phyloP scores from a whole-genome alignment of 1,284 basidiomycete genomes.

The Ganoderma lucidum region DNA sequence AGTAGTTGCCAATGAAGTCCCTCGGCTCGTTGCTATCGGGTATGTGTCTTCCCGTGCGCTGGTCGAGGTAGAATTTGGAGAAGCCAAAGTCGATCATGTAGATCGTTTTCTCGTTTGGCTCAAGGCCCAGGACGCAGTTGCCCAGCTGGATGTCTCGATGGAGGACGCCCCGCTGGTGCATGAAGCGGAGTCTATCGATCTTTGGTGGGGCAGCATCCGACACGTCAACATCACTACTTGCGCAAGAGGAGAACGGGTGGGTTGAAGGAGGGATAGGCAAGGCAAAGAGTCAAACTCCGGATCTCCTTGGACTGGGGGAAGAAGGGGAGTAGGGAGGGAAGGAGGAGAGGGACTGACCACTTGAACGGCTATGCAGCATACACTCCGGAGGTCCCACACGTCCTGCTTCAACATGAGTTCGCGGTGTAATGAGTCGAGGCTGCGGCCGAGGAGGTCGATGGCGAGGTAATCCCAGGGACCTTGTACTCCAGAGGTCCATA shows the following conservation, averaged over 20 bases:
- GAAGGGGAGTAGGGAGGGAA: background rate
- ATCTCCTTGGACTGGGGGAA: background rate
- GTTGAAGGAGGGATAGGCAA: background rate
- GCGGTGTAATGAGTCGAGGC: slow-evolving; percentile 69
- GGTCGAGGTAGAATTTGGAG: slow-evolving; percentile 78
- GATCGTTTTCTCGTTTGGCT: slow-evolving; percentile 62
- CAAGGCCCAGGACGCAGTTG: slow-evolving; percentile 70
- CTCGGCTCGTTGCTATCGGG: slow-evolving; percentile 69
- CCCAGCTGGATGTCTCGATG: slow-evolving; percentile 82
- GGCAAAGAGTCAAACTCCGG: slow-evolving; percentile 18
- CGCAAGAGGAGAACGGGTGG: slow-evolving; percentile 5
- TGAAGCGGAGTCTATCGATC: slow-evolving; percentile 73
- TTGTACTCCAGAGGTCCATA: slow-evolving; percentile 67
- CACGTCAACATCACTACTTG: slow-evolving; percentile 20
- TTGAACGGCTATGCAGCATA: slow-evolving; percentile 78
- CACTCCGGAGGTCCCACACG: slow-evolving; percentile 70
- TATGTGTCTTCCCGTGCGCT: slow-evolving; percentile 66
- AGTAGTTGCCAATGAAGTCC: slow-evolving; percentile 83
- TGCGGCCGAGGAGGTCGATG: slow-evolving; percentile 75
- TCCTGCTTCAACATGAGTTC: slow-evolving; percentile 52
- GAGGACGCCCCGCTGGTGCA: slow-evolving; percentile 75
- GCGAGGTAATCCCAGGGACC: slow-evolving; percentile 76
- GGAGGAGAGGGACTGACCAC: slow-evolving; percentile 54
- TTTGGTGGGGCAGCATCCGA: slow-evolving; percentile 39
- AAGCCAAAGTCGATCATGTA: slow-evolving; percentile 89